Conservation (phyloP, 345 rosid species). For the Gossypioides kirkii region DNA sequence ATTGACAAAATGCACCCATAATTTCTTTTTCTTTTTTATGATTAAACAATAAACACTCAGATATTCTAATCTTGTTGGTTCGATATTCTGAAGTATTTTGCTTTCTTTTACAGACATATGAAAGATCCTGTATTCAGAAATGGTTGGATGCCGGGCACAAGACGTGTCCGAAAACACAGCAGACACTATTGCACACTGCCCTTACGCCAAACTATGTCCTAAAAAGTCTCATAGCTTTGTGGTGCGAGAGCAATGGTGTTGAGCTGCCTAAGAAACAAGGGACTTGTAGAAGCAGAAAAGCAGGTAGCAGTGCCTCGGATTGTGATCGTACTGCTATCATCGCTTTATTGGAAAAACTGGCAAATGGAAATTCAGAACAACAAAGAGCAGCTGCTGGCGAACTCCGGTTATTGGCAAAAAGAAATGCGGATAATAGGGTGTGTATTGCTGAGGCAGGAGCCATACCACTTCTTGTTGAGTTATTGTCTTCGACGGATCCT, state of each 20-base stretch:
- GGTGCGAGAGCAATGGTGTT: slow-evolving; percentile 96
- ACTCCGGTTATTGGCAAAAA: slow-evolving; percentile 84
- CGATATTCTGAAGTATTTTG: slow-evolving; percentile 15
- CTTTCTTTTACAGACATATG: slow-evolving; percentile 73
- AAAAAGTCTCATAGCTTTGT: slow-evolving; percentile 84
- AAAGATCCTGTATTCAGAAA: slow-evolving; percentile 89
- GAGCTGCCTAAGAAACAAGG: slow-evolving; percentile 84
- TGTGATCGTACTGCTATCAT: slow-evolving; percentile 74
- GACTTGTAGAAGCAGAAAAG: slow-evolving; percentile 42
- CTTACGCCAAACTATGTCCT: slow-evolving; percentile 87
- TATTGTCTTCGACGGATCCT: slow-evolving; percentile 70
- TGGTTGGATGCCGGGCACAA: slow-evolving; percentile 97
- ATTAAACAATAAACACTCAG: neutral
- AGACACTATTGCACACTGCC: slow-evolving; percentile 77
- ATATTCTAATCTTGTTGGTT: slow-evolving; percentile 9
- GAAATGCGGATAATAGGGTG: slow-evolving; percentile 90
- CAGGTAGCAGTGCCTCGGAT: slow-evolving; percentile 59
- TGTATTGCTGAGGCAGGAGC: slow-evolving; percentile 96
- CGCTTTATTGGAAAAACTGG: slow-evolving; percentile 58
- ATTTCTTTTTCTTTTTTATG: neutral
- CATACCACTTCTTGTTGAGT: slow-evolving; percentile 83
- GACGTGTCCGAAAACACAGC: slow-evolving; percentile 97
- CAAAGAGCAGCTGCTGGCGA: slow-evolving; percentile 98
- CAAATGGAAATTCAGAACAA: slow-evolving; percentile 56
- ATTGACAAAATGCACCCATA: neutral